phyloP scores from a whole-genome alignment of 345 rosid genomes.

The Lagerstroemia speciosa region DNA sequence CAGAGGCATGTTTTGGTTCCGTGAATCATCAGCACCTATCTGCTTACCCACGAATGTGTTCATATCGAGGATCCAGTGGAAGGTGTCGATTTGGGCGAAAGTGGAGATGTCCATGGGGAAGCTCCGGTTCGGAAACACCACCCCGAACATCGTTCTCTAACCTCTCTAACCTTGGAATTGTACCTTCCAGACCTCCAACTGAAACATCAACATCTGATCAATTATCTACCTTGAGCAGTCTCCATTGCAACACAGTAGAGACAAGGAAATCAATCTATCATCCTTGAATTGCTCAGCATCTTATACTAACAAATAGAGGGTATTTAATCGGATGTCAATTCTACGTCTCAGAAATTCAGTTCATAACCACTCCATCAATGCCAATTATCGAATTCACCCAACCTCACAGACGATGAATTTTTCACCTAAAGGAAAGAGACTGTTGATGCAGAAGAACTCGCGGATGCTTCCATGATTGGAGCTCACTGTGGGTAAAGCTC shows the following conservation, averaged over 20 bases:
- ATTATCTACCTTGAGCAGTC: background rate
- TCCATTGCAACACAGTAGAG: background rate
- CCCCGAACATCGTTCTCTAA: slow-evolving; percentile 59
- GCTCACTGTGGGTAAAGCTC: too few species aligned
- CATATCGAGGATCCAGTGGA: slow-evolving; percentile 97
- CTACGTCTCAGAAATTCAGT: background rate
- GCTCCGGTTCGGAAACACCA: slow-evolving; percentile 90
- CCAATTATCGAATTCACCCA: background rate
- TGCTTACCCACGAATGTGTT: slow-evolving; percentile 75
- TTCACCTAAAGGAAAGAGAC: background rate
- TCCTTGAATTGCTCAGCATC: background rate
- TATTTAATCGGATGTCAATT: background rate
- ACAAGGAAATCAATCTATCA: background rate
- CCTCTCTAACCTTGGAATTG: background rate
- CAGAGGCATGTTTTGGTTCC: background rate
- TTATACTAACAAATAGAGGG: background rate
- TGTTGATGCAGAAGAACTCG: background rate
- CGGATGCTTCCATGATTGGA: background rate
- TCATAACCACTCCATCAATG: background rate
- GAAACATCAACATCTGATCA: background rate
- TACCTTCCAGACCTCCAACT: background rate
- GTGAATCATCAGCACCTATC: background rate
- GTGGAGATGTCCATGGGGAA: slow-evolving; percentile 88
- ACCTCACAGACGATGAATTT: background rate
- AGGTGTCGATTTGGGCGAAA: slow-evolving; percentile 80